Evolutionary conservation across 2,329 filamentous ascomycete genomes (phyloP).

Genomic region (Epichloe uncinata): DNA sequence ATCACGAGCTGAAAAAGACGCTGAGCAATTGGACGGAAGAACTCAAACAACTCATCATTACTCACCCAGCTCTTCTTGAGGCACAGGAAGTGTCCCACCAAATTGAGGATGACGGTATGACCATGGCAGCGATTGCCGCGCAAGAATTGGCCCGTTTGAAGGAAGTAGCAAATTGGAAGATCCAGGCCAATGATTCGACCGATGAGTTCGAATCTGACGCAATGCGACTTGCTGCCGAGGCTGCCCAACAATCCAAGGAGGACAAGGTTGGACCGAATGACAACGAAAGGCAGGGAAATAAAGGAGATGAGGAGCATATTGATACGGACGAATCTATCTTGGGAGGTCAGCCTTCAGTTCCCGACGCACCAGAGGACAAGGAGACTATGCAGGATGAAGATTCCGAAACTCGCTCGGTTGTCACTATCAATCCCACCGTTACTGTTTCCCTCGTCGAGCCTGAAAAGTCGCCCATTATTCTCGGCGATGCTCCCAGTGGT

Average conservation of each 20-base stretch:
- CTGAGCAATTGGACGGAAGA: constrained; percentile 78
- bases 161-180: constrained; percentile 74
- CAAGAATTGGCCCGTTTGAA: constrained; percentile 70
- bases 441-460: not conserved
- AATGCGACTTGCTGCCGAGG: constrained; percentile 44
- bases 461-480: not conserved
- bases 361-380: not conserved
- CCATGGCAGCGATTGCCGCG: constrained; percentile 62
- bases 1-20: constrained; percentile 72
- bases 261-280: constrained; percentile 4
- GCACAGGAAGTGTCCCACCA: constrained; percentile 55
- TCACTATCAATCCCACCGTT: not conserved
- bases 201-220: constrained; percentile 65
- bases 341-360: not conserved
- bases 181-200: constrained; percentile 56
- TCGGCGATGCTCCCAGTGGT: not conserved
- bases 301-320: not conserved
- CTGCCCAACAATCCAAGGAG: constrained; percentile 19
- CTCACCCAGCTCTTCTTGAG: constrained; percentile 55
- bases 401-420: not conserved
- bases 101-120: constrained; percentile 70
- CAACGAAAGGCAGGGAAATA: not conserved
- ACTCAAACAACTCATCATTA: constrained; percentile 61
- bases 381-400: not conserved
- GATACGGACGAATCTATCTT: constrained; percentile 3